Conservation (phyloP, 2,329 filamentous ascomycete genomes). For the Epichloe bromicola region DNA sequence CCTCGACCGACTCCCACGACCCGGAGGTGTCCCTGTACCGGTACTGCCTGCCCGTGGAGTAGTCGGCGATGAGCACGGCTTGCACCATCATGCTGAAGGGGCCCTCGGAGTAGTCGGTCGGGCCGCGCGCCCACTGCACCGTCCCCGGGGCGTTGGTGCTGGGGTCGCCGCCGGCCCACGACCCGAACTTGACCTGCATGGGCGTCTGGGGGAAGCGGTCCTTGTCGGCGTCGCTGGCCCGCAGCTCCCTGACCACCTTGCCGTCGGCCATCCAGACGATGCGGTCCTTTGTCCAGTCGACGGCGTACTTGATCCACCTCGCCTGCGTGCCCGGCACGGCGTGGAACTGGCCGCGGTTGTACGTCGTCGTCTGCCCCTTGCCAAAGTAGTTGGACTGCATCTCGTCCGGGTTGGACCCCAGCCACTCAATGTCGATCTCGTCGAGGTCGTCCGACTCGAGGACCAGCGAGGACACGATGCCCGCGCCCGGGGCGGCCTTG, state of each 20-base stretch:
- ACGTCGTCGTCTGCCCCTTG: constrained; percentile 74
- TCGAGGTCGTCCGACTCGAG: constrained; percentile 85
- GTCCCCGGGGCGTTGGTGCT: constrained; percentile 62
- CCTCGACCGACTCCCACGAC: constrained; percentile 67
- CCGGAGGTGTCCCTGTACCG: constrained; percentile 68
- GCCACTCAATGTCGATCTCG: constrained; percentile 96
- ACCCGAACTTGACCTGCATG: constrained; percentile 85
- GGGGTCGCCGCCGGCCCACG: constrained; percentile 84
- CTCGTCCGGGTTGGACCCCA: constrained; percentile 61
- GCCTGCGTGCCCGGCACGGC: constrained; percentile 54
- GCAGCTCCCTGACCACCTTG: constrained; percentile 62
- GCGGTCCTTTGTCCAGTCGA: constrained; percentile 81
- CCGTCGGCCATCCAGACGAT: constrained; percentile 81
- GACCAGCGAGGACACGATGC: constrained; percentile 87
- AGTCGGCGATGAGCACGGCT: constrained; percentile 68
- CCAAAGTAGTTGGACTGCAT: constrained; percentile 98
- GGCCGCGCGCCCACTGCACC: constrained; percentile 77
- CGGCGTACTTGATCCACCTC: constrained; percentile 70
- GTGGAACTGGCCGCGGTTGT: constrained; percentile 79
- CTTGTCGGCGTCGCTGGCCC: constrained; percentile 50
- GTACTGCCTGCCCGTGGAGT: constrained; percentile 83
- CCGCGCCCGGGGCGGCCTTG: constrained; percentile 75
- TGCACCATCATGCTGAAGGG: constrained; percentile 81
- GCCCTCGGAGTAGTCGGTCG: constrained; percentile 69
- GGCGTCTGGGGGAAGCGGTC: constrained; percentile 82